Evolutionary conservation across 2,329 filamentous ascomycete species (phyloP), one percentile per base, ranked within the genome.

Genomic region (Xylariales sp.): DNA sequence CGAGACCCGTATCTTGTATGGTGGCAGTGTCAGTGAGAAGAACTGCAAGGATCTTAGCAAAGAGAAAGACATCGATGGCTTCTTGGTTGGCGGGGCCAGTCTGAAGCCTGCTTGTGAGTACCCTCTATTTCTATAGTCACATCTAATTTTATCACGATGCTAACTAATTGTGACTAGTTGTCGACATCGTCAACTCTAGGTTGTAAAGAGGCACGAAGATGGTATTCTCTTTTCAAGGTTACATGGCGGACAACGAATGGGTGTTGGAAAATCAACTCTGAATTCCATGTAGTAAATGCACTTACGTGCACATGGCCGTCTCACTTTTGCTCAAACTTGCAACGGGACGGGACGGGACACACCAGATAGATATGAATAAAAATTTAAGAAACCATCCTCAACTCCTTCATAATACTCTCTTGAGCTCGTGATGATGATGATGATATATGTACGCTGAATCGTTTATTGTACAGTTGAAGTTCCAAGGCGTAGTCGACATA

Each of bases 1-100:
- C 72, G 89, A 91, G 84, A 97, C 94, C 70, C 90, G 96, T 77
- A 93, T 99, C 80, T 91, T 99, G 80, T 99, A 99, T 83, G 96
- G 96, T 74, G 96, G 96, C 79, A 96, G 92, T 77, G 96, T 99
- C 77, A 97, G 87, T 80, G 96, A 97, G 88, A 97, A 97, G 92
- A 99, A 99, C 90, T 97, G 93, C 87, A 89, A 86, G 79, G 95
- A 98, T 72, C 88, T 99, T 77, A 90, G 92, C 80, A 95, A 94
- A 87, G 90, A 98, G 89, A 81, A 89, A 72, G 96, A 99, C 82
- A 97, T 99, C 81, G 96, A 99, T 82, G 96, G 96, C 67, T 98
- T 98, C 90, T 88, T 98, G 75, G 95, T 98, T 74, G 95, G 95
- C 73, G 95, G 95, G 82, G 95, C 95, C 79, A 96, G 92, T 81